Base-by-base conservation (phyloP, 352 stramenopile species). In the Phytophthora chlamydospora region DNA sequence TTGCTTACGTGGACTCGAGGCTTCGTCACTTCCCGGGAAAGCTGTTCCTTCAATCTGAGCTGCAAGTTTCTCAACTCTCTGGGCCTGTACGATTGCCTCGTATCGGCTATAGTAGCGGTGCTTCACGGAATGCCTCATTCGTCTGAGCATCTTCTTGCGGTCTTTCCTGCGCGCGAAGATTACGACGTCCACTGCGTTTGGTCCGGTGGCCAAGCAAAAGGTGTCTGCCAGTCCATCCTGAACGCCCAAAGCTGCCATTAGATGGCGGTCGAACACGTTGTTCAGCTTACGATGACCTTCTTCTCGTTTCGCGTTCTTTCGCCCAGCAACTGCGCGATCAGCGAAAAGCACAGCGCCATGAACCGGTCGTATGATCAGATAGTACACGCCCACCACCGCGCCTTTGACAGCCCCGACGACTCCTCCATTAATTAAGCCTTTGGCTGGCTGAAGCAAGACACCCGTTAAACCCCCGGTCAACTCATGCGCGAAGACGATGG, bases 241-340 rank as follows among this genome's bases (percentile, higher is more conserved):
- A 9, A 63, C 51, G 12, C 64, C 64, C 14, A 73, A 47, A 13
- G 64, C 64, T 46, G 51, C 53, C 64, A 73, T 73, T 2, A 73
- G 44, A 10, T 65, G 64, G 4, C 61, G 59, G 14, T 73, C 65
- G 19, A 73, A 66, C 29, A 73, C 53, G 35, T 54, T 73, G 38
- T 61, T 66, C 29, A 55, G 14, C 41, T 73, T 73, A 12, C 64
- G 64, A 6, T 73, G 73, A n/a, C 80, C 68, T 51, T 71, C 54
- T 38, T 57, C 62, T 12, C 80, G 82, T 19, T 66, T 67, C 3
- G 73, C 47, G 16, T 87, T 87, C 33, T 56, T 56, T 21, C 67
- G 55, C 1, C 78, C 75, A n/a, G 71, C 64, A 11, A 56, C 75
- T 11, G 83, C 65, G 16, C 75, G 70, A 42, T 85, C 74, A n/a